Conservation (phyloP, 257 asterid genomes). For the Sherardia arvensis region DNA sequence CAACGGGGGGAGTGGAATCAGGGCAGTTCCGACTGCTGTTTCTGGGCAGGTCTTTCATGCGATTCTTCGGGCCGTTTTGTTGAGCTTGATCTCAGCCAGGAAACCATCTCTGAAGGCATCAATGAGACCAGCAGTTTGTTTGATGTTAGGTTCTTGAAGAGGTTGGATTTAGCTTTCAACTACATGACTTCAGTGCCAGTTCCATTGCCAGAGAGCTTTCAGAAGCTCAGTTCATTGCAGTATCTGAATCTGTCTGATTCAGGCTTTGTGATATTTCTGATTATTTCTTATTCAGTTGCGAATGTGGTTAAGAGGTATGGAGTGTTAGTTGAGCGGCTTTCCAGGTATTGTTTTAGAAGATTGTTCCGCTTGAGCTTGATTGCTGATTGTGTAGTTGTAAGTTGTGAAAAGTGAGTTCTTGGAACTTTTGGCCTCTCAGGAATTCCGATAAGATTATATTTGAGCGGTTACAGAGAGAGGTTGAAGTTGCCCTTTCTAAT, state of each 20-base stretch:
- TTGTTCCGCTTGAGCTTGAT: no score
- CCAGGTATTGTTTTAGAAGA: no score
- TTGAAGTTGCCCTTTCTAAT: no score
- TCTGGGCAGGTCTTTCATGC: conserved; percentile 47
- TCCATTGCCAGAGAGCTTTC: conserved; percentile 9
- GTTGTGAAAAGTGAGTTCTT: no score
- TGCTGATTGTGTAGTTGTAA: no score
- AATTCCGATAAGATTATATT: no score
- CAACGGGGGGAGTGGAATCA: conserved; percentile 41
- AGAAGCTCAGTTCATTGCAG: conserved; percentile 3
- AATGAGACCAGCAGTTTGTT: conserved; percentile 16
- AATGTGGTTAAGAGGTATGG: no score
- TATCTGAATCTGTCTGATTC: background rate
- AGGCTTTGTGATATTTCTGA: no score
- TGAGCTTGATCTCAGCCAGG: conserved; percentile 39
- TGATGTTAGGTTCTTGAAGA: conserved; percentile 7
- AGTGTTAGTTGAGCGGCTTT: no score
- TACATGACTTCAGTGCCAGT: background rate
- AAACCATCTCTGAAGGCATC: conserved; percentile 33
- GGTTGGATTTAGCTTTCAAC: conserved; percentile 19
- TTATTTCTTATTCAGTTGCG: no score
- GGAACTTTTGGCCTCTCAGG: no score
- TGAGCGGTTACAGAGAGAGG: no score
- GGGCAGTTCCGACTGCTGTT: conserved; percentile 29
- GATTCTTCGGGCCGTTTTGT: conserved; percentile 29